Percentiles rank a stretch among this genome's conserved stretches.
These are phyloP conservation scores for Danielozyma ontarioensis DNA, from an alignment of 805 yeast species.

Conservation along the genomic window DNA sequence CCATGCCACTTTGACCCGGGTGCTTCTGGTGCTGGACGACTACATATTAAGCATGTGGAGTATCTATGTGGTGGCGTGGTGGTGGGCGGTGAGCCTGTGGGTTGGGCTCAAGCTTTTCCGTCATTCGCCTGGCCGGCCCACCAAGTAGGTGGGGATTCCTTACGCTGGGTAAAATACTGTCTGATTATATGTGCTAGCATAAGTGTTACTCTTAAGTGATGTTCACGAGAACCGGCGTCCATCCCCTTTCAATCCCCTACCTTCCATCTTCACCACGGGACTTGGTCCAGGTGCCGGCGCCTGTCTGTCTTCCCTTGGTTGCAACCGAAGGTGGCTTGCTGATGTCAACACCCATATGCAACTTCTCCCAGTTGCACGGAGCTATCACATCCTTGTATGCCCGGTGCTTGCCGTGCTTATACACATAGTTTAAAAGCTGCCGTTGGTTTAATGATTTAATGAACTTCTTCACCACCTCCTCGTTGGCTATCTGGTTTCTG, in stretches of 20 bases:
- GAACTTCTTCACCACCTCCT: constrained; percentile 28
- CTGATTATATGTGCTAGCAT: too few species aligned
- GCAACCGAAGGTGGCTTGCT: constrained; percentile 1
- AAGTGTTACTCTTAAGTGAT: too few species aligned
- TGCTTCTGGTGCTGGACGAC: constrained; percentile 21
- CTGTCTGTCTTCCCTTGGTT: constrained; percentile 63
- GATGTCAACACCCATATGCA: constrained; percentile 7
- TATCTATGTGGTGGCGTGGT: constrained; percentile 37
- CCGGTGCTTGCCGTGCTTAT: too few species aligned
- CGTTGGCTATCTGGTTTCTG: constrained; percentile 15
- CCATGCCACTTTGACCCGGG: constrained; percentile 7
- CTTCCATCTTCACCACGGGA: constrained; percentile 81
- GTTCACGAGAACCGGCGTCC: too few species aligned
- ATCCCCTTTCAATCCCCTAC: too few species aligned
- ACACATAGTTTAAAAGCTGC: constrained; percentile 6
- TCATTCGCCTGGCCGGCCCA: constrained; percentile 43
- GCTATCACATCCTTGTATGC: too few species aligned
- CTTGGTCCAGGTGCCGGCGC: constrained; percentile 71
- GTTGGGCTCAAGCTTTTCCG: constrained; percentile 73
- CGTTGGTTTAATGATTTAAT: constrained; percentile 32
- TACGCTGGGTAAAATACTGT: too few species aligned
- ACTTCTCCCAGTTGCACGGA: too few species aligned
- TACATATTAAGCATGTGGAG: constrained; percentile 33
- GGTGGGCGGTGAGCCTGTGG: constrained; percentile 77
- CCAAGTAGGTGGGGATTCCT: too few species aligned